Evolutionary conservation across 176 grass and related monocot species (phyloP), one percentile per base, ranked within the genome.

Genomic region (Musa beccarii): DNA sequence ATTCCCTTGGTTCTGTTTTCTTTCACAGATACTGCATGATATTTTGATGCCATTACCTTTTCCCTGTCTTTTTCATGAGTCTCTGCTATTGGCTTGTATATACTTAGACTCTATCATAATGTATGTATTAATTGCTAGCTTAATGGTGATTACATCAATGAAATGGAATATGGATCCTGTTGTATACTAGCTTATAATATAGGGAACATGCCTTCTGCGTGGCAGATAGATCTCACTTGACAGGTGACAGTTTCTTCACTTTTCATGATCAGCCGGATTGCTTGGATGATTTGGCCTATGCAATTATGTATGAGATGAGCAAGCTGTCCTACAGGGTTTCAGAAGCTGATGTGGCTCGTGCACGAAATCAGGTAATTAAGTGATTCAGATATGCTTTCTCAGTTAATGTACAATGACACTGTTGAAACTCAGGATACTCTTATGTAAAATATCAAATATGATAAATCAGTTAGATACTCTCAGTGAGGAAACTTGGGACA

Each of bases 311-410:
- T 63, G 90, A 93, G 34, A 86, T 99, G 63, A 99, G 91, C 85
- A 99, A 92, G 82, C 71, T 99, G 50, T 94, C 96, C 16, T 99
- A 99, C 81, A 79, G 88, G 68, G 96, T 99, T 72, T 87, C 79
- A 1, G 96, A 99, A 81, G 96, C 91, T 69, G 96, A 99, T 88
- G 96, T 99, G 83, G 92, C 89, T 67, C 91, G 96, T 69, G 96
- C 96, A 16, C 86, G 96, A n/a, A 99, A 99, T 84, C 96, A 99
- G 86, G 96, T 99, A 83, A 75, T 70, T 20, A 21, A 70, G 43
- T 51, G 15, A 51, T 43, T 9, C 21, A 73, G 73, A 53, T 28
- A 65, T 28, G 0, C 2, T 26, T 11, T 69, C 49, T 75, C 7
- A 53, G 20, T 21, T 59, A 8, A 11, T 23, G 16, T 43, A 22